A percentile compares a stretch with the other conserved stretches of the same genome.
phyloP scores from a whole-genome alignment of 2,329 filamentous ascomycete species.

The Basipetospora sp. region DNA sequence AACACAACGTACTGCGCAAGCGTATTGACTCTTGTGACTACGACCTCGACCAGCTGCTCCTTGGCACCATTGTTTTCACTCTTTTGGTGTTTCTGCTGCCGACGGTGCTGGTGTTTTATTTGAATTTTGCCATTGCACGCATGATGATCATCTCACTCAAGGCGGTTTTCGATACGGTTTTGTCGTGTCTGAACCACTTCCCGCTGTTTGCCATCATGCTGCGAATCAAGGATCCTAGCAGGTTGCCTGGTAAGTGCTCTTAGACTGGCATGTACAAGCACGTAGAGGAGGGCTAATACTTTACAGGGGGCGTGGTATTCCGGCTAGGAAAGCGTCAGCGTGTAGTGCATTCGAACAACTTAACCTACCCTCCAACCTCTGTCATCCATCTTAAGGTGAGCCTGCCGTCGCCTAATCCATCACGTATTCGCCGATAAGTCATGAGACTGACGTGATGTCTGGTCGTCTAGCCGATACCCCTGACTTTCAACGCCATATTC shows the following conservation, averaged over 20 bases:
- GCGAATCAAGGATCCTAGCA: conserved; percentile 76
- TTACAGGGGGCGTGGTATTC: conserved; percentile 65
- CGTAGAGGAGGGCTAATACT: background rate
- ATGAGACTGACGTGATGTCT: conserved; percentile 4
- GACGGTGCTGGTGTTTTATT: conserved; percentile 89
- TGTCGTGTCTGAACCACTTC: conserved; percentile 94
- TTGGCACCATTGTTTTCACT: conserved; percentile 93
- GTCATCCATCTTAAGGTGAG: conserved; percentile 74
- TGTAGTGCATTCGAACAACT: conserved; percentile 24
- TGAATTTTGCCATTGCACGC: conserved; percentile 84
- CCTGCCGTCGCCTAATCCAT: too few species aligned
- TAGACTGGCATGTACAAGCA: too few species aligned
- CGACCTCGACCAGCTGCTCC: conserved; percentile 86
- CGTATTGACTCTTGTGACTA: conserved; percentile 98
- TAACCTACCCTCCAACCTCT: conserved; percentile 49
- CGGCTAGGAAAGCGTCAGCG: conserved; percentile 64
- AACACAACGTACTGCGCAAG: conserved; percentile 89
- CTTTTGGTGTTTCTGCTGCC: conserved; percentile 87
- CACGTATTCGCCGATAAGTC: background rate
- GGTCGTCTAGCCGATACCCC: conserved; percentile 64
- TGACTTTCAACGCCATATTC: conserved; percentile 88
- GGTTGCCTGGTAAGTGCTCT: conserved; percentile 52
- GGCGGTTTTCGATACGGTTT: conserved; percentile 73
- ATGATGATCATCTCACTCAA: conserved; percentile 93
- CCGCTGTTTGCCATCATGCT: conserved; percentile 95